Percentiles rank a stretch among this genome's conserved stretches.
Evolutionary conservation across 1,284 basidiomycete genomes (phyloP).

Genomic region (Malassezia pachydermatis): DNA sequence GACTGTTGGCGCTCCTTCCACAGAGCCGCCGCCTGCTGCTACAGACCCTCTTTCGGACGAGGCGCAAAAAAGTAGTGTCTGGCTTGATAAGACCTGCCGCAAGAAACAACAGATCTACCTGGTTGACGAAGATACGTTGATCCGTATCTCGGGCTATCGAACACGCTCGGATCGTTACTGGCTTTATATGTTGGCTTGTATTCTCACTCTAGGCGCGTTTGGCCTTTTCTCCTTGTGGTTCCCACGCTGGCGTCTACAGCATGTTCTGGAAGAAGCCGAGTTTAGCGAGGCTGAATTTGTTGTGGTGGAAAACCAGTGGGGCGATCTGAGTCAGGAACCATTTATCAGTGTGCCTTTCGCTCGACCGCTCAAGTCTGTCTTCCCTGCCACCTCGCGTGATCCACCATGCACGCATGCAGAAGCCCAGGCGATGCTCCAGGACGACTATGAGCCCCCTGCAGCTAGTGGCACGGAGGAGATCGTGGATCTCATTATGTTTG

Average conservation of each 20-base stretch:
- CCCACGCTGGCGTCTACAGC: conserved; percentile 75
- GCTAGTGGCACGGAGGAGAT: conserved; percentile 32
- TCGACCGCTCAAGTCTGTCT: conserved; percentile 39
- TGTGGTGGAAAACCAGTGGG: conserved; percentile 62
- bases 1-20: conserved; percentile 2
- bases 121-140: conserved; percentile 77
- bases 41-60: conserved; percentile 20
- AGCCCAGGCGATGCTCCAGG: conserved; percentile 22
- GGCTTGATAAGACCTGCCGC: conserved; percentile 37
- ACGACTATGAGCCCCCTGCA: conserved; percentile 16
- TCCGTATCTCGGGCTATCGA: conserved; percentile 83
- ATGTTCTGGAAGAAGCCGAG: conserved; percentile 70
- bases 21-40: not conserved
- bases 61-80: conserved; percentile 9
- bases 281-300: conserved; percentile 67
- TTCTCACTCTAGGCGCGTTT: conserved; percentile 65
- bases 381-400: conserved; percentile 40
- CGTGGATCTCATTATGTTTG: conserved; percentile 49
- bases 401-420: conserved; percentile 42
- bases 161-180: conserved; percentile 58
- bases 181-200: conserved; percentile 64
- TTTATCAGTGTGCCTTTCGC: conserved; percentile 38
- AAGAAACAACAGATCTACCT: conserved; percentile 71
- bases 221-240: conserved; percentile 86
- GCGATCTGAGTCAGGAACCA: conserved; percentile 36